phyloP scores from a whole-genome alignment of 371 early-diverging fungal genomes.

The Nematocida displodere region DNA sequence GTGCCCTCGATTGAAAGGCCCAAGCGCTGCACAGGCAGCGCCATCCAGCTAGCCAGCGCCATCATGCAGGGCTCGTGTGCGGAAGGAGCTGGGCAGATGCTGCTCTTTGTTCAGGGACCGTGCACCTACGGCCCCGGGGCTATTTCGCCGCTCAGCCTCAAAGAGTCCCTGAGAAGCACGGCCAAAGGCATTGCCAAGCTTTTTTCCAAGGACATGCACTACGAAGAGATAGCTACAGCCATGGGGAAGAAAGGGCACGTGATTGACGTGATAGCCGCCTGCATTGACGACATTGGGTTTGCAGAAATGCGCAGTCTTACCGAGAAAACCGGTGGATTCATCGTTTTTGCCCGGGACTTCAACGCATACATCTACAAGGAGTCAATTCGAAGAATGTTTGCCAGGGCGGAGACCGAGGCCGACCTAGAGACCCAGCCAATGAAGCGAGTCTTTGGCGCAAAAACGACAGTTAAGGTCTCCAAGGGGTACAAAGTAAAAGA shows the following conservation, averaged over 20 bases:
- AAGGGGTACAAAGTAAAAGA: constrained; percentile 56
- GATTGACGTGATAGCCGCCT: constrained; percentile 82
- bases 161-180: constrained; percentile 87
- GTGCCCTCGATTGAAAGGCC: constrained; percentile 83
- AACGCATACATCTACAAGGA: constrained; percentile 58
- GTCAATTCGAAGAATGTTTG: constrained; percentile 55
- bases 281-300: constrained; percentile 85
- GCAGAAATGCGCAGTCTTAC: constrained; percentile 89
- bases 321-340: constrained; percentile 81
- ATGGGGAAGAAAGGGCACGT: constrained; percentile 75
- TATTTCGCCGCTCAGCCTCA: constrained; percentile 80
- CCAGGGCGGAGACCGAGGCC: constrained; percentile 77
- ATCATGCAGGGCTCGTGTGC: constrained; percentile 72
- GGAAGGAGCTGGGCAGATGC: constrained; percentile 78
- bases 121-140: constrained; percentile 93
- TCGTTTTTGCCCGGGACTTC: constrained; percentile 80
- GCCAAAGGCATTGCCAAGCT: constrained; percentile 79
- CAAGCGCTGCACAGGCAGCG: constrained; percentile 90
- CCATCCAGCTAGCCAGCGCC: constrained; percentile 84
- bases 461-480: constrained; percentile 73
- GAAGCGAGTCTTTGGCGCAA: constrained; percentile 93
- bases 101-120: constrained; percentile 93
- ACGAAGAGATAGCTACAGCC: constrained; percentile 78
- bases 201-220: constrained; percentile 79
- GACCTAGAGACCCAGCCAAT: constrained; percentile 69